Conservation (phyloP, 768 basidiomycete species). For the Suillus subaureus region DNA sequence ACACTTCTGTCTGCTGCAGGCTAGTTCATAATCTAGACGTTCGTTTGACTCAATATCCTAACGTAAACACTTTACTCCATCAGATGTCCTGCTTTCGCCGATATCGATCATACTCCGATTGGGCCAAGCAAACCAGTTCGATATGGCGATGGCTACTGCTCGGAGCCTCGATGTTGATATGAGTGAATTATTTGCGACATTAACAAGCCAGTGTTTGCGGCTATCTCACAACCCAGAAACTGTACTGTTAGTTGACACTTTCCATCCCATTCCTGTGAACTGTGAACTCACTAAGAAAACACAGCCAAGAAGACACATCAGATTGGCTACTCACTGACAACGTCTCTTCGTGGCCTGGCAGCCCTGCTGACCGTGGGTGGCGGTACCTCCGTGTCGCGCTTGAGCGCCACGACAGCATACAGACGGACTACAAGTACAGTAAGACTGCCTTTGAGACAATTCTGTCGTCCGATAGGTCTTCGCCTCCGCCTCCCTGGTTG, state of each 20-base stretch:
- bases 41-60: not conserved
- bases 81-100: conserved; percentile 58
- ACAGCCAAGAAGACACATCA: conserved; percentile 68
- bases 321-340: conserved; percentile 87
- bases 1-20: conserved; percentile 64
- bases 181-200: conserved; percentile 77
- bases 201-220: conserved; percentile 79
- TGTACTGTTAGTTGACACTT: conserved; percentile 49
- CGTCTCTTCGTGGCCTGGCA: conserved; percentile 82
- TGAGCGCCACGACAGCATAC: conserved; percentile 71
- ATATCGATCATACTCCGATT: conserved; percentile 74
- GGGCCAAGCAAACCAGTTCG: conserved; percentile 78
- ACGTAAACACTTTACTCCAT: conserved; percentile 22
- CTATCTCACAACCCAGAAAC: conserved; percentile 65
- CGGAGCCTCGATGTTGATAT: conserved; percentile 81
- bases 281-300: conserved; percentile 12
- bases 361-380: conserved; percentile 81
- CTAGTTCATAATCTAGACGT: conserved; percentile 36
- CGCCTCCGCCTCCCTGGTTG: conserved; percentile 82
- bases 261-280: conserved; percentile 1
- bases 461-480: conserved; percentile 60
- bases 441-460: conserved; percentile 80
- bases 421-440: conserved; percentile 75
- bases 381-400: conserved; percentile 82
- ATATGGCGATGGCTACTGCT: conserved; percentile 76